Conservation (phyloP, 208 protist species). For the Leishmania lainsoni region DNA sequence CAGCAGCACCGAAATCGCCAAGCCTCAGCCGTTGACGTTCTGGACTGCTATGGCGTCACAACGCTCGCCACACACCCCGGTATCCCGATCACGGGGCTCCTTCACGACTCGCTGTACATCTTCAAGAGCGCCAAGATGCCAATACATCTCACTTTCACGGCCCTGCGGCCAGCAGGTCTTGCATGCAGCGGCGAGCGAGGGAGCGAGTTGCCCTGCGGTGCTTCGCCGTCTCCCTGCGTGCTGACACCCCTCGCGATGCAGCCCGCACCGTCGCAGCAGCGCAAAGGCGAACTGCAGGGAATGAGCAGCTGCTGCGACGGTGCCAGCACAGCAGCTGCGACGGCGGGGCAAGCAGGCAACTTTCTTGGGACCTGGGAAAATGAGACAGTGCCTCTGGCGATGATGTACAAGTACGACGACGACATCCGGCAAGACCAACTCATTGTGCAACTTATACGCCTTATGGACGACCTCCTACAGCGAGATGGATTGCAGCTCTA, state of each 20-base stretch:
- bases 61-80: conserved; percentile 78
- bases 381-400: conserved; percentile 33
- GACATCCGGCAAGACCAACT: conserved; percentile 98
- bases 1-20: background rate
- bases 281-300: background rate
- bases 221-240: conserved; percentile 15
- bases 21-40: conserved; percentile 8
- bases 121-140: conserved; percentile 88
- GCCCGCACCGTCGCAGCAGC: conserved; percentile 1
- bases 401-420: conserved; percentile 95
- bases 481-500: conserved; percentile 94
- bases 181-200: background rate
- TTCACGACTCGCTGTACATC: conserved; percentile 60
- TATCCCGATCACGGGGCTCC: conserved; percentile 40
- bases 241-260: conserved; percentile 26
- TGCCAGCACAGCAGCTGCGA: conserved; percentile 1
- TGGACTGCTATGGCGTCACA: conserved; percentile 31
- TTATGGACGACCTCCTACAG: conserved; percentile 93
- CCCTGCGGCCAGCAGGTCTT: conserved; percentile 2
- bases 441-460: conserved; percentile 91
- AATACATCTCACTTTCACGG: conserved; percentile 57
- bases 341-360: background rate
- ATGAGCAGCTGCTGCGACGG: background rate
- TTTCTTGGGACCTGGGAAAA: conserved; percentile 9
- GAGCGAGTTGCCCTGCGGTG: background rate